Conservation (phyloP, 805 yeast species). For the Yamadazyma olivae region DNA sequence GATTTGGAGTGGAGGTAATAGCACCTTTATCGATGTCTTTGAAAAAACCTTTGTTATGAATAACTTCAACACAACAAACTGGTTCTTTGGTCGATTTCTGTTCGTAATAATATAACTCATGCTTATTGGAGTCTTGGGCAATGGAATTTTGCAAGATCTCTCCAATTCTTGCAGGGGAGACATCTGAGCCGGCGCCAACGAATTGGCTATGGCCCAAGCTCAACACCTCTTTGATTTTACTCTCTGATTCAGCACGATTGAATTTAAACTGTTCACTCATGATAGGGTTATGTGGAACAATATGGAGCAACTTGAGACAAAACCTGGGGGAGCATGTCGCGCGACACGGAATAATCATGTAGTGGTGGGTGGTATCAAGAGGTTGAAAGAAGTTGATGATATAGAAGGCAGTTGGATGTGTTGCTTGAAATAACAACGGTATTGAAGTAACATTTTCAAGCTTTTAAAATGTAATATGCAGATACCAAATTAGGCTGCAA, state of each 20-base stretch:
- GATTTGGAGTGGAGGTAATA: slow-evolving; percentile 28
- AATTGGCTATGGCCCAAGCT: slow-evolving; percentile 1
- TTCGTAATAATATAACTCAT: slow-evolving; percentile 25
- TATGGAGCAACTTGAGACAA: not conserved
- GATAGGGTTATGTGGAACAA: not conserved
- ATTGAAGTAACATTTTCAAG: no score
- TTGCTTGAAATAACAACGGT: no score
- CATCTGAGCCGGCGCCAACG: no score
- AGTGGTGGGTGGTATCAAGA: no score
- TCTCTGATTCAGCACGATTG: slow-evolving; percentile 11
- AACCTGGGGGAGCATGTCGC: not conserved
- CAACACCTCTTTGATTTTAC: slow-evolving; percentile 10
- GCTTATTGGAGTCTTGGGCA: slow-evolving; percentile 16
- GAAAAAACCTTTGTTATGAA: slow-evolving; percentile 23
- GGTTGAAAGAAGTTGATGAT: no score
- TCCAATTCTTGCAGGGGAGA: no score
- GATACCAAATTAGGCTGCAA: no score
- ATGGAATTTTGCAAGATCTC: slow-evolving; percentile 10
- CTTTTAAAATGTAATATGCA: no score
- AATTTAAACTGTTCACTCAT: slow-evolving; percentile 17
- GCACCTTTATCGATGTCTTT: slow-evolving; percentile 23
- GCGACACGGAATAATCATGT: no score
- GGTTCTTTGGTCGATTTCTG: slow-evolving; percentile 18
- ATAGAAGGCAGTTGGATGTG: no score
- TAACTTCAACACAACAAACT: slow-evolving; percentile 22